phyloP scores from a whole-genome alignment of 2,329 filamentous ascomycete species.

The Stagonosporopsis cucurbitacearum region DNA sequence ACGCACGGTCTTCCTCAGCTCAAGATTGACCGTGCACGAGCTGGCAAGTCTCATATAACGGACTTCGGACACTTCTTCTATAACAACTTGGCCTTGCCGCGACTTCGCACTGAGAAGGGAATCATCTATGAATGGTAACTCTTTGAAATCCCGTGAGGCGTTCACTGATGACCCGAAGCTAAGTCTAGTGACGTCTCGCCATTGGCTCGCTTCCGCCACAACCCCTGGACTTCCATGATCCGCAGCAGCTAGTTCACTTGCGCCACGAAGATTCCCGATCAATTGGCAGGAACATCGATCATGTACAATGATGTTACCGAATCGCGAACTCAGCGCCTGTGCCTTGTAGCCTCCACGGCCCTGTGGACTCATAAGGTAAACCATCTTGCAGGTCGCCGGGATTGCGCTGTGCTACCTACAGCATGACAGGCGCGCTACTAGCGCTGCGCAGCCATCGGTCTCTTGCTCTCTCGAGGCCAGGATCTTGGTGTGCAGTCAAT shows the following conservation, averaged over 20 bases:
- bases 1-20: neutral
- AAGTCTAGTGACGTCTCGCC: neutral
- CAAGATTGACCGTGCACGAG: neutral
- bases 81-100: neutral
- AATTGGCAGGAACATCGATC: neutral
- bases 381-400: neutral
- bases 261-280: neutral
- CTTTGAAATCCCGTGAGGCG: constrained; percentile 10
- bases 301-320: neutral
- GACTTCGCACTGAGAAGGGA: constrained; percentile 4
- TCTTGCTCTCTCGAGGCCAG: neutral
- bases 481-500: neutral
- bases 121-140: neutral
- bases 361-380: neutral
- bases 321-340: neutral
- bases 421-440: neutral
- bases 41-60: constrained; percentile 9
- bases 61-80: constrained; percentile 11
- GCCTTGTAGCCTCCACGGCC: neutral
- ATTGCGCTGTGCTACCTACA: neutral
- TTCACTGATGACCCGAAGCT: constrained; percentile 15
- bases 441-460: neutral
- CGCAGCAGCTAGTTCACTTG: constrained; percentile 3
- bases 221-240: constrained; percentile 1
- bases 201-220: constrained; percentile 1